Percentiles rank a stretch among this genome's conserved stretches.
These are phyloP conservation scores for Mentha longifolia DNA, from an alignment of 257 asterid species.

Conservation along the genomic window DNA sequence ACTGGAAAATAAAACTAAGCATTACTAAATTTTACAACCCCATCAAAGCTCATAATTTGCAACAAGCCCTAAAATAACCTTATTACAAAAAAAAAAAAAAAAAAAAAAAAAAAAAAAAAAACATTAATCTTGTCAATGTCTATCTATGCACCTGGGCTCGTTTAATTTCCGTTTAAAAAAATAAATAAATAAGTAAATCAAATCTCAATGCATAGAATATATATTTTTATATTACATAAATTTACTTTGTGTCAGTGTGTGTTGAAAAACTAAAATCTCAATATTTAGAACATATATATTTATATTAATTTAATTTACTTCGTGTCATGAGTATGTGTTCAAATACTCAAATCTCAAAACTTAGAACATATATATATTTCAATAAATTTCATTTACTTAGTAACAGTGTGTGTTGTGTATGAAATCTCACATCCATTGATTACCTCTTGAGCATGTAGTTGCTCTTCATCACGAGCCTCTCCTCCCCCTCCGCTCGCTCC, in stretches of 20 bases:
- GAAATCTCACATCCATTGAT: constrained; percentile 15
- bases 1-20: constrained; percentile 4
- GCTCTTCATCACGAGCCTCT: constrained; percentile 39
- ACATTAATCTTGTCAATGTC: not conserved
- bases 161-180: constrained; percentile 1
- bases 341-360: no score
- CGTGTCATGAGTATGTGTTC: no score
- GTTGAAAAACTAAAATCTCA: no score
- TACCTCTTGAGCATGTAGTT: constrained; percentile 52
- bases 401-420: constrained; percentile 24
- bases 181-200: no score
- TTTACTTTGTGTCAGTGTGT: no score
- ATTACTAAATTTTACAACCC: not conserved
- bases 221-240: no score
- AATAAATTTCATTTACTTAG: not conserved
- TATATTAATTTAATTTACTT: no score
- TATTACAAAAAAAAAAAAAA: no score
- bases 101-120: not conserved
- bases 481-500: constrained; percentile 35
- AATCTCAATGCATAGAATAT: no score
- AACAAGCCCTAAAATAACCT: no score
- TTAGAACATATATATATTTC: no score
- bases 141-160: constrained; percentile 19
- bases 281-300: no score
- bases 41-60: constrained; percentile 15